Evolutionary conservation across 148 eudicot species (phyloP).

Genomic region (Suaeda aralocaspica): DNA sequence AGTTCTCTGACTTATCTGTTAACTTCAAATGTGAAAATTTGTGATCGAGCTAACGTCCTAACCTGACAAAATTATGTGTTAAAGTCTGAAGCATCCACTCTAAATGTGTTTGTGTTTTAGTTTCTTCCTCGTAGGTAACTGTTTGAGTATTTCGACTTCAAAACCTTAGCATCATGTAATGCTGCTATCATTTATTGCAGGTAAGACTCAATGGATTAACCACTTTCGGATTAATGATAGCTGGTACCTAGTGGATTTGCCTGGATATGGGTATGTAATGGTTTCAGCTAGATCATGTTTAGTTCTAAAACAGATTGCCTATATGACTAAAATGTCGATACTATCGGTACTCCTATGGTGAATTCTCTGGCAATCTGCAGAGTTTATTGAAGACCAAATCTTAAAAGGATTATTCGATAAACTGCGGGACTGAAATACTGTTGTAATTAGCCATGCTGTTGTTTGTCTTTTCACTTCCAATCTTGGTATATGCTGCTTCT

Average conservation of each 20-base stretch:
- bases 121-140: neutral
- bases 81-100: neutral
- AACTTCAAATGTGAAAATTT: neutral
- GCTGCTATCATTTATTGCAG: slow-evolving; percentile 39
- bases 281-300: neutral
- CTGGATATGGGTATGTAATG: slow-evolving; percentile 86
- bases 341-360: too few relatives aligned
- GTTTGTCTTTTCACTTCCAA: neutral
- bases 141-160: neutral
- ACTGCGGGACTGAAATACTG: neutral
- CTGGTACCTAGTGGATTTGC: slow-evolving; percentile 97
- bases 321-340: neutral
- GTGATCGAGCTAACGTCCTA: too few relatives aligned
- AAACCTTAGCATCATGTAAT: neutral
- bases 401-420: neutral
- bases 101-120: neutral
- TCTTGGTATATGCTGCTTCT: neutral
- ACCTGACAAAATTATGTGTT: neutral
- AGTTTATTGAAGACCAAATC: too few relatives aligned
- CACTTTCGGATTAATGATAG: slow-evolving; percentile 89
- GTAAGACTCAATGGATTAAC: slow-evolving; percentile 98
- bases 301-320: neutral
- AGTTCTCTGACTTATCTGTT: neutral
- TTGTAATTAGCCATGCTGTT: neutral
- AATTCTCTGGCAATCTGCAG: neutral